Percentiles rank a stretch among this genome's conserved stretches.
These are phyloP conservation scores for Chlamydomonas applanata DNA, from an alignment of 139 green algal genomes.

Conservation along the genomic window DNA sequence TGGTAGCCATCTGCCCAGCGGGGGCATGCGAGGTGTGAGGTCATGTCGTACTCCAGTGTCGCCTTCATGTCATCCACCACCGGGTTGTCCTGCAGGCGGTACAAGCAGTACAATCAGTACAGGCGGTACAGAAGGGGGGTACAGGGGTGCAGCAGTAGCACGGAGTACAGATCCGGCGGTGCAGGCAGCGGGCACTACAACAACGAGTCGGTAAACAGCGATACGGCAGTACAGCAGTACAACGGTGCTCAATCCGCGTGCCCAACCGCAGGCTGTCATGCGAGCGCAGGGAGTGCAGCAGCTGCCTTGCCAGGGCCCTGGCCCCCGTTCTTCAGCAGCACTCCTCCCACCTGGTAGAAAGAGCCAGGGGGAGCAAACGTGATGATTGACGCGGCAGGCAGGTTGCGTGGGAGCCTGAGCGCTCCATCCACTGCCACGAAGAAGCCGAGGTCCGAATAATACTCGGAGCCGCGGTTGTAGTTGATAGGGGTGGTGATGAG, in stretches of 20 bases:
- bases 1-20: conserved; percentile 62
- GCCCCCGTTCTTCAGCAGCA: not conserved
- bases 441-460: conserved; percentile 57
- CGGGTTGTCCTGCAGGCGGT: conserved; percentile 32
- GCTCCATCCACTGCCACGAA: conserved; percentile 58
- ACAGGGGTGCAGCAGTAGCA: no score
- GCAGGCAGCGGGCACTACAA: not conserved
- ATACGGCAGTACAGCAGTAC: no score
- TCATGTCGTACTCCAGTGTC: conserved; percentile 67
- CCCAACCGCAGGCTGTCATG: no score
- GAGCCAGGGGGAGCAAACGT: conserved; percentile 55
- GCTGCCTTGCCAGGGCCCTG: not conserved
- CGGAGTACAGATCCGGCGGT: not conserved
- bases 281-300: no score
- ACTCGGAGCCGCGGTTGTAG: conserved; percentile 46
- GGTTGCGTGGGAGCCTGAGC: conserved; percentile 35
- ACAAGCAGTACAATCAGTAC: no score
- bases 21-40: conserved; percentile 43
- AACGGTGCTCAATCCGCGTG: no score
- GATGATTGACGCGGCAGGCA: conserved; percentile 49
- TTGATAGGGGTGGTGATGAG: conserved; percentile 3
- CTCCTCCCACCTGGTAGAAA: conserved; percentile 47
- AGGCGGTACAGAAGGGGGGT: no score
- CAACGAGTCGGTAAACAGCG: no score
- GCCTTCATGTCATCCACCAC: conserved; percentile 39